phyloP scores from a whole-genome alignment of 345 rosid species.

The Gynandropsis gynandra region DNA sequence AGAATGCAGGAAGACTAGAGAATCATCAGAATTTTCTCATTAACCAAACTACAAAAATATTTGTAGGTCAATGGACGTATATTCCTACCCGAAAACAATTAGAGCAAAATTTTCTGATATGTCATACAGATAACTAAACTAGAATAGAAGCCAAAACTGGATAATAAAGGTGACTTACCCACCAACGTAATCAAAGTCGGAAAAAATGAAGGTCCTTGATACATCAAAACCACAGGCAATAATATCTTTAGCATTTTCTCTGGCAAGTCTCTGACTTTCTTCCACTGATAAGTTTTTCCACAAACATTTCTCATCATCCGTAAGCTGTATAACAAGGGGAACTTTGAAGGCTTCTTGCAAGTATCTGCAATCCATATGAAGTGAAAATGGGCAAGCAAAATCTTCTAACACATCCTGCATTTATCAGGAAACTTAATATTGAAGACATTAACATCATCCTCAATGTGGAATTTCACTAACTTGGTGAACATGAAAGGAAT shows the following conservation, averaged over 20 bases:
- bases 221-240: slow-evolving; percentile 95
- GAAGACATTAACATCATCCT: background rate
- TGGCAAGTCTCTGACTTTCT: slow-evolving; percentile 83
- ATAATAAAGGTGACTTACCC: slow-evolving; percentile 43
- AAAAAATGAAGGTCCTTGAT: slow-evolving; percentile 78
- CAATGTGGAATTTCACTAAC: slow-evolving; percentile 29
- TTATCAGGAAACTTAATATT: background rate
- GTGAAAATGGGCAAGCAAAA: background rate
- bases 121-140: background rate
- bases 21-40: background rate
- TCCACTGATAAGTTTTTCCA: slow-evolving; percentile 82
- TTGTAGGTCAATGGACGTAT: too few relatives aligned
- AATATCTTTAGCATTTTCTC: slow-evolving; percentile 91
- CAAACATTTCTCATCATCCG: slow-evolving; percentile 89
- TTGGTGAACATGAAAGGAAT: slow-evolving; percentile 95
- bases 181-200: slow-evolving; percentile 83
- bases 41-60: too few relatives aligned
- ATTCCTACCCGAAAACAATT: too few relatives aligned
- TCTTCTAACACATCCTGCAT: background rate
- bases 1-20: background rate
- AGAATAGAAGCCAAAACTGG: background rate
- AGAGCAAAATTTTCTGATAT: background rate
- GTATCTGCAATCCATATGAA: slow-evolving; percentile 34
- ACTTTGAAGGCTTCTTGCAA: slow-evolving; percentile 88
- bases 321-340: slow-evolving; percentile 87